Evolutionary conservation across 2,329 filamentous ascomycete genomes (phyloP), one percentile per base, ranked within the genome.

Genomic region (Biscogniauxia mediterranea): DNA sequence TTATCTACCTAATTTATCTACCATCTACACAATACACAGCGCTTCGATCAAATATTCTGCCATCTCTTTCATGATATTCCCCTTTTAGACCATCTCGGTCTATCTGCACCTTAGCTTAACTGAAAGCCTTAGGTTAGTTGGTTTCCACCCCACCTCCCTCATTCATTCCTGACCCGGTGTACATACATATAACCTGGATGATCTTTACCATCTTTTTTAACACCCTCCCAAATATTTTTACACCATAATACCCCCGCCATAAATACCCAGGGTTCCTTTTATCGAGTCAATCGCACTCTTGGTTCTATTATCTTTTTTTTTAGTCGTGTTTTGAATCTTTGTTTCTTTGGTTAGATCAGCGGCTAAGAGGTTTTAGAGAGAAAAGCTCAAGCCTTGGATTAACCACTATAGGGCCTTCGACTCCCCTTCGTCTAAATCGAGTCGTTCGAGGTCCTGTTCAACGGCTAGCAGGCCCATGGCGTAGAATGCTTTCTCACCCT

Each of bases 401-500:
- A 5, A 46, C 13, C 17, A 46, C 38, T 46, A 46, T 7, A 11
- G 15, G 15, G 38, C 38, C 38, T 46, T 46, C 38, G 38, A 46
- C 38, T 74, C 71, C 15, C 62, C 72, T 55, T 81, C 78, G 52
- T 82, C 80, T 50, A 91, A 70, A 60, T 85, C 84, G 68, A 91
- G 75, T 68, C 79, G 81, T 64, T 86, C 81, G 65, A 95, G 80
- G 74, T 96, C 91, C 60, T 89, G 85, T 70, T 96, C 90, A n/a
- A 92, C 83, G 2, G 86, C 87, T 63, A 96, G 76, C 60, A 97
- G 71, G 0, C 93, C 93, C 73, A 96, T 82, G 1, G 92, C 92
- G 78, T 90, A 93, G 68, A 89, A 87, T 3, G 89, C 81, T 67
- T 86, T 81, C 68, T 90, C 85, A 8, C 81, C 81, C 65, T 83